A percentile compares a stretch with the other conserved stretches of the same genome.
phyloP scores from a whole-genome alignment of 306 rosid genomes.

The Canavalia gladiata region DNA sequence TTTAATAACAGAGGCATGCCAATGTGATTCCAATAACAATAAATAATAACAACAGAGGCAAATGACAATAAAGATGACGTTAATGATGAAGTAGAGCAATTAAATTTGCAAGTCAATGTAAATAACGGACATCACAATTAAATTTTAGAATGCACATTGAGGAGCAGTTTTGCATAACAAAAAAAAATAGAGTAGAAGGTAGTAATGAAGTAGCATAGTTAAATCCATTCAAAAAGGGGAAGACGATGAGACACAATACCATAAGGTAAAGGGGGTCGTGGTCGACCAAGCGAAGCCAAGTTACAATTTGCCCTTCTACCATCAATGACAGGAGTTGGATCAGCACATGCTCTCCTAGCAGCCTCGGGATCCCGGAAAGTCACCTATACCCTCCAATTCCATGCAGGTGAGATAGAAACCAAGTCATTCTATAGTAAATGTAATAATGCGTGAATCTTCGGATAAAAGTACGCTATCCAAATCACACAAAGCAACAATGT shows the following conservation, averaged over 20 bases:
- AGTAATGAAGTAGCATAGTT: background rate
- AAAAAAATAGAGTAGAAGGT: background rate
- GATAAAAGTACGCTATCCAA: background rate
- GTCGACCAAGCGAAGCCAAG: constrained; percentile 91
- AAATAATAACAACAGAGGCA: constrained; percentile 18
- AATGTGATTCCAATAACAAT: constrained; percentile 29
- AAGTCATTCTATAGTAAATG: constrained; percentile 63
- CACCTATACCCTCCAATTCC: constrained; percentile 94
- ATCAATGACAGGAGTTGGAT: constrained; percentile 89
- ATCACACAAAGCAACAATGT: constrained; percentile 3
- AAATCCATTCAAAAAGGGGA: background rate
- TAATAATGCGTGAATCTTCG: background rate
- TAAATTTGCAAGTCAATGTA: background rate
- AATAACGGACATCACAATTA: background rate
- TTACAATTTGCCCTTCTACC: constrained; percentile 98
- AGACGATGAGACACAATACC: constrained; percentile 52
- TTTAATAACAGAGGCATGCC: constrained; percentile 30
- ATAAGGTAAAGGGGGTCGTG: constrained; percentile 70
- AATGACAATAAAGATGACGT: constrained; percentile 35
- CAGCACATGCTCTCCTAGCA: constrained; percentile 92
- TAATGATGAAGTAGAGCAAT: background rate
- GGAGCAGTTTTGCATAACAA: constrained; percentile 25
- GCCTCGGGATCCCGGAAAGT: constrained; percentile 97
- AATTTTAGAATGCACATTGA: constrained; percentile 1
- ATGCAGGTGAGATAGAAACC: constrained; percentile 72